Conservation (phyloP, 2,329 filamentous ascomycete species). For the Coniochaeta pulveracea region DNA sequence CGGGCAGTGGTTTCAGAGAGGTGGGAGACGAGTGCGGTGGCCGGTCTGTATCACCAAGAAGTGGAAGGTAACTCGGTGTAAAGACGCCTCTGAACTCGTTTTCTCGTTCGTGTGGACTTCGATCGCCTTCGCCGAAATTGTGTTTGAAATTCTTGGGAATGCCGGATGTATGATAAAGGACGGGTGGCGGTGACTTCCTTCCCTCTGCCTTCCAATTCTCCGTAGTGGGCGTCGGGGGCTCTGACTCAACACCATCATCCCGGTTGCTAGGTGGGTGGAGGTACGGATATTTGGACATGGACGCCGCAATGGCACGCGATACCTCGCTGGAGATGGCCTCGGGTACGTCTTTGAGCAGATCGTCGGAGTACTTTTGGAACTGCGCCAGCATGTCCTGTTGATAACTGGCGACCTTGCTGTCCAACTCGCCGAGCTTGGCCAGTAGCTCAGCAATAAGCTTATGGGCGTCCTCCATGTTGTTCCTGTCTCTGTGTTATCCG, state of each 20-base stretch:
- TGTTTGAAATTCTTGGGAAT: constrained; percentile 15
- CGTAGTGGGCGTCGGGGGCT: constrained; percentile 8
- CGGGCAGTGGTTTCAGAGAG: constrained; percentile 10
- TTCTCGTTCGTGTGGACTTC: constrained; percentile 42
- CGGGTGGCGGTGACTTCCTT: constrained; percentile 25
- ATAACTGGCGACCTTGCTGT: constrained; percentile 44
- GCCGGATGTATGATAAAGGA: constrained; percentile 26
- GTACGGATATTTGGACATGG: constrained; percentile 30
- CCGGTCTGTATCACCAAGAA: constrained; percentile 37
- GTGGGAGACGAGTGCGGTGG: constrained; percentile 11
- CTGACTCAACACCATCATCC: constrained; percentile 15
- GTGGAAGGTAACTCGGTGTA: constrained; percentile 49
- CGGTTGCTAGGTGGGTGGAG: constrained; percentile 24
- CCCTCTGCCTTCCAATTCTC: constrained; percentile 11
- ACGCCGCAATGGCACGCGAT: constrained; percentile 32
- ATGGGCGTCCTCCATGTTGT: constrained; percentile 35
- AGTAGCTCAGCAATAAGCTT: constrained; percentile 39
- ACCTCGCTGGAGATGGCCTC: constrained; percentile 34
- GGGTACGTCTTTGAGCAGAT: constrained; percentile 35
- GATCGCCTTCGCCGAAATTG: constrained; percentile 17
- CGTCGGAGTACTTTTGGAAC: constrained; percentile 42
- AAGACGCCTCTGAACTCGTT: constrained; percentile 51
- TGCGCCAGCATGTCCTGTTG: constrained; percentile 45
- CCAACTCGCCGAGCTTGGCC: constrained; percentile 42
- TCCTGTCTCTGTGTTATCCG: constrained; percentile 10